Evolutionary conservation across 768 basidiomycete species (phyloP).

Genomic region (Guyanaporus albipodus): DNA sequence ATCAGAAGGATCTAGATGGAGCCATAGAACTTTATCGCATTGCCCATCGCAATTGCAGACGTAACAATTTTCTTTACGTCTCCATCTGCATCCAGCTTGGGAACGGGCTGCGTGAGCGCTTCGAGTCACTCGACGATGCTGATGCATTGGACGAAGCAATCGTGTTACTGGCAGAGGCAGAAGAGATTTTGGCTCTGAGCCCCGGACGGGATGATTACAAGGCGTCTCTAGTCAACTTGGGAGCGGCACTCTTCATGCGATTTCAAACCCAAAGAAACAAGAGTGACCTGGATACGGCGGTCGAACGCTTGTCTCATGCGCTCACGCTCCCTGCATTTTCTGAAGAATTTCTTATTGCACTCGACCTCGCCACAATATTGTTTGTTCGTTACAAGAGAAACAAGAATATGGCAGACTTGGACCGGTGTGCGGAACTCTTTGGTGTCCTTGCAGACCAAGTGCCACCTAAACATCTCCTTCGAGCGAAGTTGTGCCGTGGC

Average conservation of each 20-base stretch:
- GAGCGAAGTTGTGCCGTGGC: slow-evolving; percentile 3
- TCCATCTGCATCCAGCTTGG: slow-evolving; percentile 13
- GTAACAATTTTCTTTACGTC: slow-evolving; percentile 6
- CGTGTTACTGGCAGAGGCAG: slow-evolving; percentile 17
- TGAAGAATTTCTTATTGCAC: slow-evolving; percentile 3
- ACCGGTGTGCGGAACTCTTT: slow-evolving; percentile 14
- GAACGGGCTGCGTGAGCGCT: slow-evolving; percentile 14
- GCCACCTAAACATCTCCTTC: slow-evolving; percentile 10
- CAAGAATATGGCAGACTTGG: slow-evolving; percentile 10
- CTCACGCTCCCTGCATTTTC: slow-evolving; percentile 4
- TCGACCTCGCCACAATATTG: slow-evolving; percentile 10
- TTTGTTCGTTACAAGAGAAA: slow-evolving; percentile 5
- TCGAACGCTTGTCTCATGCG: slow-evolving; percentile 9
- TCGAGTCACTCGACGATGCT: slow-evolving; percentile 1
- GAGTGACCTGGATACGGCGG: slow-evolving; percentile 17
- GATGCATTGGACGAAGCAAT: slow-evolving; percentile 24
- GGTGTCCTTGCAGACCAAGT: slow-evolving; percentile 4
- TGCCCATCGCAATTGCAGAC: slow-evolving; percentile 9
- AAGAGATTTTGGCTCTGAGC: slow-evolving; percentile 8
- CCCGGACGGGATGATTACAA: slow-evolving; percentile 5
- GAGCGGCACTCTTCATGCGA: slow-evolving; percentile 10
- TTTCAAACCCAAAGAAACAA: slow-evolving; percentile 8
- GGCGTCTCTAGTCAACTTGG: slow-evolving; percentile 9
- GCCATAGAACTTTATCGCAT: slow-evolving; percentile 16
- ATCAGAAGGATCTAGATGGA: slow-evolving; percentile 21